phyloP scores from a whole-genome alignment of 352 stramenopile species.

The Pythium coloratum region DNA sequence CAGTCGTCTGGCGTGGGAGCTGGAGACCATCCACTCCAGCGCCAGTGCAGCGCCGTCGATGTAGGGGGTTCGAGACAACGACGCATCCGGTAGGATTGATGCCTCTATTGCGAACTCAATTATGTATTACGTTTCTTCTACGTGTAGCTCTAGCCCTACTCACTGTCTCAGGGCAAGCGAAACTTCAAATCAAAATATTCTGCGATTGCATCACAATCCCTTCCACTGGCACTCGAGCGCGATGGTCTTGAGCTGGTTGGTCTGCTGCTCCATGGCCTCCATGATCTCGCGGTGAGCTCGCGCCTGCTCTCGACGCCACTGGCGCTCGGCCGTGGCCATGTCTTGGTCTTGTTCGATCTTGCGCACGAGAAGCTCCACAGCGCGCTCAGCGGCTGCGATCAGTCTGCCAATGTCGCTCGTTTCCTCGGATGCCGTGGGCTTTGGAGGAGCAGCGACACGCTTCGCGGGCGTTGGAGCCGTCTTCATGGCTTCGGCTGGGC shows the following conservation, averaged over 20 bases:
- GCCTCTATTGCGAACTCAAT: background rate
- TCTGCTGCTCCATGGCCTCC: constrained; percentile 20
- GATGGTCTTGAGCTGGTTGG: constrained; percentile 14
- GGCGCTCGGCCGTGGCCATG: constrained; percentile 8
- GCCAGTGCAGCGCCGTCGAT: constrained; percentile 5
- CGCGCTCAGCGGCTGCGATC: constrained; percentile 4
- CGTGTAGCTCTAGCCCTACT: background rate
- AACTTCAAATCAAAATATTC: background rate
- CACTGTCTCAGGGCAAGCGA: background rate
- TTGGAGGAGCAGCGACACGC: background rate
- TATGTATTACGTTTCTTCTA: constrained; percentile 4
- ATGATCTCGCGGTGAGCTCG: constrained; percentile 9
- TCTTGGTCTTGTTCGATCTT: constrained; percentile 22
- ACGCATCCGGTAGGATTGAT: background rate
- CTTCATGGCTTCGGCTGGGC: background rate
- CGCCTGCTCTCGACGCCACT: constrained; percentile 18
- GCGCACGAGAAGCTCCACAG: constrained; percentile 10
- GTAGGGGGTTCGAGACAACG: background rate
- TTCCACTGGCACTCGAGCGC: constrained; percentile 3
- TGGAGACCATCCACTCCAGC: constrained; percentile 4
- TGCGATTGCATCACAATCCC: background rate
- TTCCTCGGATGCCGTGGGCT: background rate
- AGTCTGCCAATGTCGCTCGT: background rate
- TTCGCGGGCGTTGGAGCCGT: background rate
- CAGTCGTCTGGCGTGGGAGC: constrained; percentile 17